Evolutionary conservation across 106 monocot species (phyloP).

Genomic region (Dioscorea alata): DNA sequence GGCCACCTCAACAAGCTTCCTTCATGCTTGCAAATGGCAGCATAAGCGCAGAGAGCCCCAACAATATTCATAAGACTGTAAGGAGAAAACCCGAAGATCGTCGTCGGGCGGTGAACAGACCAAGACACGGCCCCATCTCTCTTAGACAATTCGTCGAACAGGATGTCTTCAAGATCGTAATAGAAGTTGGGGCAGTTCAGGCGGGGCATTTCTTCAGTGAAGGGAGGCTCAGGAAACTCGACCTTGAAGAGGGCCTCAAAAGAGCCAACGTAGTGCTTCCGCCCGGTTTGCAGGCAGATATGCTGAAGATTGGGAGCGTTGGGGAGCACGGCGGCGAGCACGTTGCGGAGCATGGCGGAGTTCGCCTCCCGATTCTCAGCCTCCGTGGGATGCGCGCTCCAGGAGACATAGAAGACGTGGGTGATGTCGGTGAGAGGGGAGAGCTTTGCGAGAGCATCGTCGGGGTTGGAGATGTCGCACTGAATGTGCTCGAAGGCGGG

Average conservation of each 20-base stretch:
- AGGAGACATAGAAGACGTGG: conserved; percentile 74
- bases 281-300: conserved; percentile 73
- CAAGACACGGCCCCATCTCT: conserved; percentile 27
- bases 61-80: conserved; percentile 30
- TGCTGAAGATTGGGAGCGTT: conserved; percentile 52
- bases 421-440: conserved; percentile 74
- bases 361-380: conserved; percentile 42
- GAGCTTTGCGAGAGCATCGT: conserved; percentile 50
- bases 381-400: conserved; percentile 43
- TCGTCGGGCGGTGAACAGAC: conserved; percentile 51
- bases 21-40: conserved; percentile 39
- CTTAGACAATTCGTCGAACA: conserved; percentile 35
- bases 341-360: conserved; percentile 71
- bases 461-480: conserved; percentile 47
- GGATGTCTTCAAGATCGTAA: conserved; percentile 45
- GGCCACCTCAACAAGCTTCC: conserved; percentile 25
- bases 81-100: conserved; percentile 41
- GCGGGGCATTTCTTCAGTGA: conserved; percentile 45
- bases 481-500: conserved; percentile 36
- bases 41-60: conserved; percentile 36
- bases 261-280: conserved; percentile 70
- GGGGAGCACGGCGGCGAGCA: conserved; percentile 55
- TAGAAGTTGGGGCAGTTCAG: conserved; percentile 44
- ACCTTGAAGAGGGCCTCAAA: conserved; percentile 24
- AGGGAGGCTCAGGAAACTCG: conserved; percentile 30